A percentile compares a stretch with the other conserved stretches of the same genome.
Conservation (phyloP, 805 yeast genomes). For the Schwanniomyces pseudopolymorphus region DNA sequence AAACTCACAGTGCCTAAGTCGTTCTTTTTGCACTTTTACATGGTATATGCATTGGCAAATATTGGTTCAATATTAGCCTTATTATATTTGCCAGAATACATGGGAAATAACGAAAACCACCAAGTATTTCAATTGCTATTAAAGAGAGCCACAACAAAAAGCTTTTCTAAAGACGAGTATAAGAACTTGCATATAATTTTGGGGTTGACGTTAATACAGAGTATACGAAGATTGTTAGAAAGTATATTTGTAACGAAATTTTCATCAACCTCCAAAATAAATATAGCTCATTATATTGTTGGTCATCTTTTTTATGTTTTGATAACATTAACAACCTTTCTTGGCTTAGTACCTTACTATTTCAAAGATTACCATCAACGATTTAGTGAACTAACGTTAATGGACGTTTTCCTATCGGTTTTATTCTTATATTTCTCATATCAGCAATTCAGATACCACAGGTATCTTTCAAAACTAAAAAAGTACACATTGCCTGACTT, state of each 20-base stretch:
- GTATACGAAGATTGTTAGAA: conserved; percentile 55
- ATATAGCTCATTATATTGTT: conserved; percentile 62
- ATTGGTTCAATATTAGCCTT: conserved; percentile 21
- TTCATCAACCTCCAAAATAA: conserved; percentile 51
- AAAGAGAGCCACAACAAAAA: neutral
- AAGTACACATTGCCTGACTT: conserved; percentile 59
- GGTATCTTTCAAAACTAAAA: conserved; percentile 43
- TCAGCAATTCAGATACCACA: conserved; percentile 55
- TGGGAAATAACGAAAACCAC: neutral
- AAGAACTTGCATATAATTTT: conserved; percentile 19
- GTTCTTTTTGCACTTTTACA: conserved; percentile 64
- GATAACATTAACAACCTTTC: conserved; percentile 40
- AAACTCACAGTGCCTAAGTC: conserved; percentile 57
- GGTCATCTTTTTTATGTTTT: conserved; percentile 61
- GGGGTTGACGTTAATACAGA: conserved; percentile 42
- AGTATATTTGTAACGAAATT: conserved; percentile 50
- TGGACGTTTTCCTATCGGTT: conserved; percentile 29
- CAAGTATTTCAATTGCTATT: neutral
- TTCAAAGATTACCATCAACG: neutral
- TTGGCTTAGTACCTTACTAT: conserved; percentile 15
- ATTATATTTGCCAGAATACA: conserved; percentile 1
- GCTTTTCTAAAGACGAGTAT: neutral
- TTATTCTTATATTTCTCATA: conserved; percentile 49
- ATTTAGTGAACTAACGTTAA: neutral
- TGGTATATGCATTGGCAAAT: conserved; percentile 32